Conservation (phyloP, 805 yeast species). For the Gaillardinia entomophila region DNA sequence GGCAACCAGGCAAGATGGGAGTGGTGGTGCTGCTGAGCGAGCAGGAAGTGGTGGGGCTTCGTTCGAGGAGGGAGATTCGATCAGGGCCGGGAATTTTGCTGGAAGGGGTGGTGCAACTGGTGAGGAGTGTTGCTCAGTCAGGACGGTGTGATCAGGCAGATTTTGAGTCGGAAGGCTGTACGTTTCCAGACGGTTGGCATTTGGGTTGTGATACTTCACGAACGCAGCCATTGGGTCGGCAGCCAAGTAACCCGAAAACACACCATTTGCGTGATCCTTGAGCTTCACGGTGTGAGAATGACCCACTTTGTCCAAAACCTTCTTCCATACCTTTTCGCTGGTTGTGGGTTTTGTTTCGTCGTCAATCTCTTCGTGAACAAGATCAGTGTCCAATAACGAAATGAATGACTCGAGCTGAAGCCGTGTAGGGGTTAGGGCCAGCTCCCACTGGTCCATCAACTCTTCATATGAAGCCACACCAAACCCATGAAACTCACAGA, state of each 20-base stretch:
- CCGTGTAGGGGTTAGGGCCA: constrained; percentile 27
- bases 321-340: not conserved
- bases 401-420: constrained; percentile 33
- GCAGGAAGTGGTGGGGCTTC: constrained; percentile 28
- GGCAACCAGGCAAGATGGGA: constrained; percentile 3
- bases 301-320: not conserved
- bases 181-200: constrained; percentile 17
- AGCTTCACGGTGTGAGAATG: constrained; percentile 17
- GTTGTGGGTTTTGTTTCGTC: constrained; percentile 8
- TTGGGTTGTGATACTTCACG: constrained; percentile 19
- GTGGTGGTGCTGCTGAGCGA: constrained; percentile 2
- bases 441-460: constrained; percentile 36
- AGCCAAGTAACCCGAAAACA: constrained; percentile 22
- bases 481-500: constrained; percentile 25
- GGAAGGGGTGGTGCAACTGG: not conserved
- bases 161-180: constrained; percentile 12
- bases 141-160: not conserved
- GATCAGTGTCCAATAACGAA: constrained; percentile 24
- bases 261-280: constrained; percentile 22
- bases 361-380: constrained; percentile 29
- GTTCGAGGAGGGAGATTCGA: not conserved
- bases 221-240: constrained; percentile 29
- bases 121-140: not conserved
- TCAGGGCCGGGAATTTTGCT: not conserved
- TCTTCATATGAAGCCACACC: constrained; percentile 18